Conservation (phyloP, 176 grass and related monocot species). For the Secale cereale region DNA sequence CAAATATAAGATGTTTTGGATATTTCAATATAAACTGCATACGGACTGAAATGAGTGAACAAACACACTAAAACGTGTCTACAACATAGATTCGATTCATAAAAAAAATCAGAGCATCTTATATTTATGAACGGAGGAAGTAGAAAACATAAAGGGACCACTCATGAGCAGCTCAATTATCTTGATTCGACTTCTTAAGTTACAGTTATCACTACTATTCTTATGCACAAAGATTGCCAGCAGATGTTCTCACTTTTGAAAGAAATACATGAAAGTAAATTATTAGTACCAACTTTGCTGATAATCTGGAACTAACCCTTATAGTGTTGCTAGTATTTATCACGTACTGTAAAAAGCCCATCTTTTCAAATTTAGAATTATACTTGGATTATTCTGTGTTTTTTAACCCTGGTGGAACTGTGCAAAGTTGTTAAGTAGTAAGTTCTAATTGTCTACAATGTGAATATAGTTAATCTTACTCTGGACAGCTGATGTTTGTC, state of each 20-base stretch:
- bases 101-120: too few relatives aligned
- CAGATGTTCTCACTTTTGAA: neutral
- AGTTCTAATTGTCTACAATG: neutral
- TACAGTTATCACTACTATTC: neutral
- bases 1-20: too few relatives aligned
- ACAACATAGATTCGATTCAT: too few relatives aligned
- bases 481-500: neutral
- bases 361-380: neutral
- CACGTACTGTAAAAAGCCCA: neutral
- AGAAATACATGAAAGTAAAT: neutral
- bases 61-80: too few relatives aligned
- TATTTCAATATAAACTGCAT: too few relatives aligned
- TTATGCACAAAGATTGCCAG: neutral
- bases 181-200: neutral
- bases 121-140: too few relatives aligned
- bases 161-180: neutral
- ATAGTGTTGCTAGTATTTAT: neutral
- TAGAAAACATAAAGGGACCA: neutral
- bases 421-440: neutral
- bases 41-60: too few relatives aligned
- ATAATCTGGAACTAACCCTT: neutral
- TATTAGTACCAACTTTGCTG: neutral
- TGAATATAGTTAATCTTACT: conserved; percentile 1
- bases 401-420: neutral
- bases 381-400: neutral